These are phyloP conservation scores for Mycothermus thermophilus DNA, from an alignment of 495 filamentous ascomycete species.

Conservation along the genomic window DNA sequence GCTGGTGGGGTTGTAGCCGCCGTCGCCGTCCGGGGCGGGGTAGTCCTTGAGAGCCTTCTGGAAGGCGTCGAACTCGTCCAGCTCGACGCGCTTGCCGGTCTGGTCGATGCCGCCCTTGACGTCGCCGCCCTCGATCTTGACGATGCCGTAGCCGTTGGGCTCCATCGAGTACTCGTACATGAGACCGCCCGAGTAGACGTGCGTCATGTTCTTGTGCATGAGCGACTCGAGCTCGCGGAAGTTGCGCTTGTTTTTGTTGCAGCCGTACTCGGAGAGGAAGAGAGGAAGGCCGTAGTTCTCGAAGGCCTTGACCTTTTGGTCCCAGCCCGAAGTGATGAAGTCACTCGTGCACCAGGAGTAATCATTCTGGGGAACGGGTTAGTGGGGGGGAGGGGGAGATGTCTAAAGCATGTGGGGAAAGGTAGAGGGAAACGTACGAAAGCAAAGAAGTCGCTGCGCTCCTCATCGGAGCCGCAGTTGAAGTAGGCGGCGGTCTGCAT, in stretches of 20 bases:
- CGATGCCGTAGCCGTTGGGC: conserved; percentile 64
- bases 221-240: conserved; percentile 72
- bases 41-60: conserved; percentile 49
- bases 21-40: conserved; percentile 55
- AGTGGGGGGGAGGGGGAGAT: neutral
- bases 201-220: conserved; percentile 74
- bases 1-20: conserved; percentile 59
- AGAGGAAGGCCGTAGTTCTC: conserved; percentile 81
- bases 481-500: conserved; percentile 85
- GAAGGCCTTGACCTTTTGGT: conserved; percentile 83
- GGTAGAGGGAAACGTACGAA: conserved; percentile 40
- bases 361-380: conserved; percentile 48
- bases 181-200: conserved; percentile 89
- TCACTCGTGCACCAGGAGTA: conserved; percentile 95
- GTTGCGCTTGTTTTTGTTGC: conserved; percentile 61
- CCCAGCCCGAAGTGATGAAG: conserved; percentile 70
- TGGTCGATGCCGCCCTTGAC: conserved; percentile 33
- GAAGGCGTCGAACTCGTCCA: conserved; percentile 45
- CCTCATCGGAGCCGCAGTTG: conserved; percentile 84
- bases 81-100: conserved; percentile 15
- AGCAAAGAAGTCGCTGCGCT: conserved; percentile 88
- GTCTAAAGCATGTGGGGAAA: neutral
- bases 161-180: conserved; percentile 94
- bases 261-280: conserved; percentile 95
- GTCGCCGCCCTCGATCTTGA: conserved; percentile 44